Conservation (phyloP, 2,329 filamentous ascomycete genomes). For the Xylariaceae sp. region DNA sequence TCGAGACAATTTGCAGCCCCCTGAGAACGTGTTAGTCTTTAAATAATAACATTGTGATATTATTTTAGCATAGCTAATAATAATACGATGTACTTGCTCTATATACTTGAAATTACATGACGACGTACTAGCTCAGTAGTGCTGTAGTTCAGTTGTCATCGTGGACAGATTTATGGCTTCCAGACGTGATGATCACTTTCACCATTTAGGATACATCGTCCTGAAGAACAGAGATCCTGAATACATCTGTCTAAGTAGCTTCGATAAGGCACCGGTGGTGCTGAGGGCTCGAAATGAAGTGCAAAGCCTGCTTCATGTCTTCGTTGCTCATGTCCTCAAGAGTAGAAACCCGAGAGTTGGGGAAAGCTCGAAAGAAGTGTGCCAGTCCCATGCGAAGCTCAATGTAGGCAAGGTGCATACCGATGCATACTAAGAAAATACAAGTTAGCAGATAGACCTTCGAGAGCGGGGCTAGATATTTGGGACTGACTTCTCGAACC, state of each 20-base stretch:
- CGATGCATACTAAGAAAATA: conserved; percentile 55
- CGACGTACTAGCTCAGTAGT: too few species aligned
- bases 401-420: conserved; percentile 62
- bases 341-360: conserved; percentile 42
- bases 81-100: too few species aligned
- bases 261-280: conserved; percentile 44
- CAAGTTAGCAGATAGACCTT: not conserved
- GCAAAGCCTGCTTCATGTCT: conserved; percentile 45
- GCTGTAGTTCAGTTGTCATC: too few species aligned
- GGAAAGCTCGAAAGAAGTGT: conserved; percentile 58
- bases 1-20: too few species aligned
- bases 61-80: too few species aligned
- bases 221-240: too few species aligned
- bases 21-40: too few species aligned
- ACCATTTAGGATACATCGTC: too few species aligned
- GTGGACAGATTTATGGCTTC: too few species aligned
- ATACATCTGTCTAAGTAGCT: conserved; percentile 8
- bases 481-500: conserved; percentile 51
- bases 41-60: too few species aligned
- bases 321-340: conserved; percentile 45
- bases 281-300: conserved; percentile 44
- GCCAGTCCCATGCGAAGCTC: conserved; percentile 60
- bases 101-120: too few species aligned
- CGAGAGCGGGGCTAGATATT: not conserved
- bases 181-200: too few species aligned